A percentile compares a stretch with the other conserved stretches of the same genome.
Evolutionary conservation across 2,329 filamentous ascomycete genomes (phyloP).

Genomic region (Fusarium torreyae): DNA sequence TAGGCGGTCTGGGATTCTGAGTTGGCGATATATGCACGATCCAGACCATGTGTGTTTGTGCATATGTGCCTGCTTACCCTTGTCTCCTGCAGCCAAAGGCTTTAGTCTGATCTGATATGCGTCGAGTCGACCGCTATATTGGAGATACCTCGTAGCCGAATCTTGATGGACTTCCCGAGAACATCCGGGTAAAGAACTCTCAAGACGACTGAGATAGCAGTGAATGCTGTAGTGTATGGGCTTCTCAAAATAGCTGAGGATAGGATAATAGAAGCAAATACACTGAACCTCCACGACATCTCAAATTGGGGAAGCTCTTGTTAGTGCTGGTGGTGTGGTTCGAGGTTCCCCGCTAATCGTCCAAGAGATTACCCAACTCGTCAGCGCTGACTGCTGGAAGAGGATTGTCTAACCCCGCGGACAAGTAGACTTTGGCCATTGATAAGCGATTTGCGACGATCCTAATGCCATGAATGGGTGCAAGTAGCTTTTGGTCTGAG

Average conservation of each 20-base stretch:
- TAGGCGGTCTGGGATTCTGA: slow-evolving; percentile 50
- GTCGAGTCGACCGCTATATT: slow-evolving; percentile 20
- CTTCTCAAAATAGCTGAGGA: background rate
- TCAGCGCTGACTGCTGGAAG: slow-evolving; percentile 16
- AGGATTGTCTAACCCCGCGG: slow-evolving; percentile 19
- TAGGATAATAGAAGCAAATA: background rate
- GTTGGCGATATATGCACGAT: slow-evolving; percentile 49
- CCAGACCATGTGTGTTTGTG: slow-evolving; percentile 4
- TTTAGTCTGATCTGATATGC: slow-evolving; percentile 30
- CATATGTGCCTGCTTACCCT: slow-evolving; percentile 38
- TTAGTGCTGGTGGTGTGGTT: background rate
- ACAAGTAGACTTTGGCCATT: slow-evolving; percentile 5
- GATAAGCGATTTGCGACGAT: slow-evolving; percentile 7
- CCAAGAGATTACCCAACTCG: slow-evolving; percentile 13
- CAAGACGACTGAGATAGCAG: background rate
- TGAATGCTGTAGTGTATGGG: background rate
- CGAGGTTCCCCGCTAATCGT: slow-evolving; percentile 21
- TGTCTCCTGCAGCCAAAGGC: slow-evolving; percentile 29
- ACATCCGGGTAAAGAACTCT: background rate
- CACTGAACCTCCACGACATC: background rate
- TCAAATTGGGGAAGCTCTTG: slow-evolving; percentile 31
- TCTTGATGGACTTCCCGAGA: background rate
- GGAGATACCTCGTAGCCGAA: background rate
- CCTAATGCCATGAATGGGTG: slow-evolving; percentile 9
- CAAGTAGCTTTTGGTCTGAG: background rate